Conservation (phyloP, 495 filamentous ascomycete genomes). For the Pyronema omphalodes region DNA sequence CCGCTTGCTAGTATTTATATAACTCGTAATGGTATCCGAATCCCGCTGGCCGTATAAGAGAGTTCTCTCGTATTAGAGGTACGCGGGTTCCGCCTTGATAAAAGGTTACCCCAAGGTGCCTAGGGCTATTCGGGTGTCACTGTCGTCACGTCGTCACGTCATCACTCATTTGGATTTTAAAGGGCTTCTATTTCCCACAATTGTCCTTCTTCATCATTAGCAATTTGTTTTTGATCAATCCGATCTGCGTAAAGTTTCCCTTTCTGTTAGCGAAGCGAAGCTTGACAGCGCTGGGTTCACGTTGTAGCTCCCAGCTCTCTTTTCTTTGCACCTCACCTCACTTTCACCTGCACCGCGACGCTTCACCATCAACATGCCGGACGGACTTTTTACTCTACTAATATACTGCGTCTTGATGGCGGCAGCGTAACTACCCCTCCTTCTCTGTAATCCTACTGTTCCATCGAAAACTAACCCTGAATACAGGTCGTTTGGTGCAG, state of each 20-base stretch:
- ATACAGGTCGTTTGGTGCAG: slow-evolving; percentile 78
- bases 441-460: not conserved
- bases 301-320: too few relatives aligned
- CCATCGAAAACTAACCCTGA: slow-evolving; percentile 5
- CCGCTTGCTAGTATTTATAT: too few relatives aligned
- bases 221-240: not conserved
- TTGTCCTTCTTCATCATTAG: not conserved
- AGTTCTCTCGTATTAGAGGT: too few relatives aligned
- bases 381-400: slow-evolving; percentile 75
- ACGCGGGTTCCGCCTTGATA: too few relatives aligned
- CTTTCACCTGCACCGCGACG: not conserved
- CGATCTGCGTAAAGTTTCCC: not conserved
- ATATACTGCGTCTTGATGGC: slow-evolving; percentile 82
- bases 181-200: too few relatives aligned
- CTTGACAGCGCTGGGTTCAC: too few relatives aligned
- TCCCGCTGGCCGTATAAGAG: too few relatives aligned
- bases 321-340: not conserved
- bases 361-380: slow-evolving; percentile 21
- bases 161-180: too few relatives aligned
- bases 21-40: too few relatives aligned
- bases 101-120: too few relatives aligned
- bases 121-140: too few relatives aligned
- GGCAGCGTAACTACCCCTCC: slow-evolving; percentile 48
- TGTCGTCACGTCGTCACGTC: too few relatives aligned
- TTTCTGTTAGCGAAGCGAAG: not conserved